These are phyloP conservation scores for Esteya vermicola DNA, from an alignment of 2,329 filamentous ascomycete species.

Conservation along the genomic window DNA sequence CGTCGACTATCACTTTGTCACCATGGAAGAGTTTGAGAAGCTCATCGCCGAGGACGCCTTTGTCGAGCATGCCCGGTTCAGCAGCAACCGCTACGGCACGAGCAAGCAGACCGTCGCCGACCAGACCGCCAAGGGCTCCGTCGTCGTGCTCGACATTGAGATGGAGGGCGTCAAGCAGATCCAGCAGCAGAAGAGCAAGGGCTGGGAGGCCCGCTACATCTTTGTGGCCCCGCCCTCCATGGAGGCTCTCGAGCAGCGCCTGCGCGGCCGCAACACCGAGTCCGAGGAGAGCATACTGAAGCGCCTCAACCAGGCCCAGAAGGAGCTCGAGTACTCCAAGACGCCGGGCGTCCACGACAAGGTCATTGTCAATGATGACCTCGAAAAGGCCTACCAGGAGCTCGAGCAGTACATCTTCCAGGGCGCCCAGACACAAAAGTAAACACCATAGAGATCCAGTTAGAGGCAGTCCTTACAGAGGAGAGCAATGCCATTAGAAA, in stretches of 20 bases:
- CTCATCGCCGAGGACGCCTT: slow-evolving; percentile 60
- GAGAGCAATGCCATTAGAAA: not conserved
- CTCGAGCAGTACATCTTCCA: slow-evolving; percentile 35
- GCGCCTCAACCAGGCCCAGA: slow-evolving; percentile 55
- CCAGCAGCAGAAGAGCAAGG: slow-evolving; percentile 15
- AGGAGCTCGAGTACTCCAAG: slow-evolving; percentile 61
- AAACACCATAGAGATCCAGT: not conserved
- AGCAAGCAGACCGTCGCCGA: slow-evolving; percentile 52
- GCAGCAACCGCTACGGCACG: slow-evolving; percentile 78
- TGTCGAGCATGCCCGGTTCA: slow-evolving; percentile 74
- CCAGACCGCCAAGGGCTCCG: slow-evolving; percentile 53
- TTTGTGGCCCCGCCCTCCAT: slow-evolving; percentile 73
- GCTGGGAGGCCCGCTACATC: slow-evolving; percentile 62
- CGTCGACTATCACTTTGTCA: slow-evolving; percentile 68
- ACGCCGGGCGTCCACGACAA: slow-evolving; percentile 42
- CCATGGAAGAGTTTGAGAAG: slow-evolving; percentile 49
- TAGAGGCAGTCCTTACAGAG: not conserved
- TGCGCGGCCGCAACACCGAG: slow-evolving; percentile 67
- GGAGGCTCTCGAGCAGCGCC: slow-evolving; percentile 57
- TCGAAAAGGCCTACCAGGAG: slow-evolving; percentile 36
- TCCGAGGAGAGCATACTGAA: slow-evolving; percentile 56
- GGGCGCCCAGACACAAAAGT: slow-evolving; percentile 3
- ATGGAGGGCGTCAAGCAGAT: slow-evolving; percentile 98
- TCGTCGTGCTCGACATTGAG: slow-evolving; percentile 87
- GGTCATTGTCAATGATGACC: slow-evolving; percentile 23